Percentiles rank a stretch among this genome's conserved stretches.
Conservation (phyloP, 2,329 filamentous ascomycete genomes). For the Diplodia seriata region DNA sequence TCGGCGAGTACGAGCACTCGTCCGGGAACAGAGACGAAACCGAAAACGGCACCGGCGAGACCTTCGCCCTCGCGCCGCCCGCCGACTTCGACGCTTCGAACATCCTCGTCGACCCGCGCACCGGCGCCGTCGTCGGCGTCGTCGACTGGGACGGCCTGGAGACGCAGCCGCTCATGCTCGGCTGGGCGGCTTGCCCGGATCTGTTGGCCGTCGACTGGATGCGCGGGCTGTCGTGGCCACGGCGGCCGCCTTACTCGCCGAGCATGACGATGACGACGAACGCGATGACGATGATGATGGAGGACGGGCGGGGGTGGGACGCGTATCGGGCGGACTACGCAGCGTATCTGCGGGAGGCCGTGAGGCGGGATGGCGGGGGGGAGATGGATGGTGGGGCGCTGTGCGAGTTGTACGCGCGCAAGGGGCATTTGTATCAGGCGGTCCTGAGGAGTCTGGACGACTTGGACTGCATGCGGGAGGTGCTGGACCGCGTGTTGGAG, state of each 20-base stretch:
- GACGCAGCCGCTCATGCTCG: conserved; percentile 34
- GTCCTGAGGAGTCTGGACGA: conserved; percentile 1
- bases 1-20: not conserved
- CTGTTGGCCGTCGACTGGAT: not conserved
- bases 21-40: not conserved
- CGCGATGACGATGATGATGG: not conserved
- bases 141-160: conserved; percentile 37
- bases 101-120: conserved; percentile 36
- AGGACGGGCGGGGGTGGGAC: conserved; percentile 4
- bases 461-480: conserved; percentile 7
- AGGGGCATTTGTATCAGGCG: conserved; percentile 2
- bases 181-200: conserved; percentile 26
- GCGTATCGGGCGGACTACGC: not conserved
- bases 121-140: conserved; percentile 35
- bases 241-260: not conserved
- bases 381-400: not conserved
- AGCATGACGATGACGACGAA: not conserved
- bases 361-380: not conserved
- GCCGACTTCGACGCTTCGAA: conserved; percentile 39
- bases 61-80: conserved; percentile 37
- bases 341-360: not conserved
- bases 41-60: conserved; percentile 24
- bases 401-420: not conserved
- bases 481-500: not conserved
- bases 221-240: not conserved